Conservation (phyloP, 352 stramenopile species). For the Globisporangium sylvaticum region DNA sequence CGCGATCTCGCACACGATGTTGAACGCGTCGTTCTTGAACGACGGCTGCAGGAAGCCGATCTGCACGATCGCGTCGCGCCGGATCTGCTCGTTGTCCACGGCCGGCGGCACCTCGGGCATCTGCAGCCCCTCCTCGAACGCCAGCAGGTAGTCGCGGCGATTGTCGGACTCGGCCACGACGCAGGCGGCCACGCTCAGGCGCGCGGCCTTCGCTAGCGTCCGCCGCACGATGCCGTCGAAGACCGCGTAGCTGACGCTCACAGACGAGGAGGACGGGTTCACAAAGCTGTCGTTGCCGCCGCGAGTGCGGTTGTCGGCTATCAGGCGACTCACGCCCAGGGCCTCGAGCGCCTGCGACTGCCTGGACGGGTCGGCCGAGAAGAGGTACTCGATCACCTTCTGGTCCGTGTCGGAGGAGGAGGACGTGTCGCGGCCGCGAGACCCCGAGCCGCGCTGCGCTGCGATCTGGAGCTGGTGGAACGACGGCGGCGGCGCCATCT, state of each 20-base stretch:
- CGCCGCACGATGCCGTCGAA: slow-evolving; percentile 23
- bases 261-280: neutral
- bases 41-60: slow-evolving; percentile 17
- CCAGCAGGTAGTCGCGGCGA: slow-evolving; percentile 24
- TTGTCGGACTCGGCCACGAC: slow-evolving; percentile 20
- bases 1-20: slow-evolving; percentile 28
- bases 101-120: slow-evolving; percentile 23
- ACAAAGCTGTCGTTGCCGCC: neutral
- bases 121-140: slow-evolving; percentile 30
- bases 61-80: slow-evolving; percentile 23
- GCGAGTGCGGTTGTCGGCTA: neutral
- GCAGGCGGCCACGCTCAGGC: slow-evolving; percentile 21
- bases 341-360: slow-evolving; percentile 22
- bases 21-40: slow-evolving; percentile 20
- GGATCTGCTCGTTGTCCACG: slow-evolving; percentile 19
- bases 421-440: slow-evolving; percentile 14
- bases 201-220: slow-evolving; percentile 5
- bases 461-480: slow-evolving; percentile 21
- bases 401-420: slow-evolving; percentile 19
- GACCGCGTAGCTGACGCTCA: slow-evolving; percentile 15
- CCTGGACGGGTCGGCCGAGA: slow-evolving; percentile 26
- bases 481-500: slow-evolving; percentile 18
- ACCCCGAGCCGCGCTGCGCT: slow-evolving; percentile 11
- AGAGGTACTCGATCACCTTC: slow-evolving; percentile 34
- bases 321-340: slow-evolving; percentile 20